phyloP scores from a whole-genome alignment of 2,329 filamentous ascomycete genomes.

The Aspergillus transmontanensis region DNA sequence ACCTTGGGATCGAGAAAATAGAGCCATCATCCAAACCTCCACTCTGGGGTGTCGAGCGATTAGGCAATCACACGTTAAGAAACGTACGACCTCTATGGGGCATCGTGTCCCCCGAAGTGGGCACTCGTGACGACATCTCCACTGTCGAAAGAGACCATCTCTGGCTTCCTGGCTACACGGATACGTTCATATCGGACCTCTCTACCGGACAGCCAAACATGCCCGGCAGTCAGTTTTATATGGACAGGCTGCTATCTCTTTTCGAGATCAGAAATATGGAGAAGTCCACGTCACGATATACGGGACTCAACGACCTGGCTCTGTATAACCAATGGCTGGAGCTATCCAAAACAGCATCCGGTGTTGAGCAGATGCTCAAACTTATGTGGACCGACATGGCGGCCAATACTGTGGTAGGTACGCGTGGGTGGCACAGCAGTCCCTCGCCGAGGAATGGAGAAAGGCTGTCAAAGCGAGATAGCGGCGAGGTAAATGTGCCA shows the following conservation, averaged over 20 bases:
- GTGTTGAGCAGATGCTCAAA: not conserved
- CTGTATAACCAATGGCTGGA: not conserved
- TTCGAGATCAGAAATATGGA: not conserved
- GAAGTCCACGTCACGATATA: not conserved
- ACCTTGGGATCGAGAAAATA: not conserved
- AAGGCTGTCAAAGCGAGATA: too few relatives aligned
- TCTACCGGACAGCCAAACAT: not conserved
- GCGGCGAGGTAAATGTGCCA: too few relatives aligned
- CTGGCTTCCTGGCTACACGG: not conserved
- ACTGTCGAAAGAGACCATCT: not conserved
- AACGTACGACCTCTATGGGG: not conserved
- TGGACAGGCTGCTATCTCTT: not conserved
- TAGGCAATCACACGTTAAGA: not conserved
- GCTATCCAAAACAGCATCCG: not conserved
- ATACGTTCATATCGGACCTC: not conserved
- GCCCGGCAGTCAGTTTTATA: not conserved
- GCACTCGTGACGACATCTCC: not conserved
- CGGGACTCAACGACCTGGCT: not conserved
- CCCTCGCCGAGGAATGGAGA: too few relatives aligned
- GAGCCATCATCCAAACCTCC: not conserved
- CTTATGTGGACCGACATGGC: slow-evolving; percentile 4
- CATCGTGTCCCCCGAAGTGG: not conserved
- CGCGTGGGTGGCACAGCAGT: not conserved
- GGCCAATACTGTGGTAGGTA: slow-evolving; percentile 1
- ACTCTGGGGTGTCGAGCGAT: slow-evolving; percentile 1